Base-by-base conservation (phyloP, 495 filamentous ascomycete genomes). In the Lasiosphaeriaceae sp. region DNA sequence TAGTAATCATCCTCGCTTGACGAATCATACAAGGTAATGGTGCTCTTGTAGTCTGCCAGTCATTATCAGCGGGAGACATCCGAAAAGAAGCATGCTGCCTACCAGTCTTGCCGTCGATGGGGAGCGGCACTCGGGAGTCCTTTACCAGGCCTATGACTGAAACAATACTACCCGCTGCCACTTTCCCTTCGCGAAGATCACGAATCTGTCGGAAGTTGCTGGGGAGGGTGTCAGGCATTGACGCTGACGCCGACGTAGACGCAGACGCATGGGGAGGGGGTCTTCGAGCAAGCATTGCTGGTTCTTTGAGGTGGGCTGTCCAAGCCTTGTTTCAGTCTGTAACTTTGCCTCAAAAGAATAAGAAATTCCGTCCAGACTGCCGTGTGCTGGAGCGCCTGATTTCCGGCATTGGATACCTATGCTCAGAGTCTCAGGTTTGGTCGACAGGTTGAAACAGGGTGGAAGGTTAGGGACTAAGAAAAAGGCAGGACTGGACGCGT, bases 131-230 rank as follows among this genome's bases (percentile, higher is more conserved):
- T 37, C 71, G 74, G 47, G 67, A 72, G 48, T 86, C 83, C 39
- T 66, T 77, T 1, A 81, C 70, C 20, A 82, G 46, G 23, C 80
- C 80, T 24, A 82, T 70, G 31, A 82, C 72, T 57, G 64, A 74
- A n/a, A 79, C 66, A 3, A 82, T 55, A 2, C 17, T 52, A 4
- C 72, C 71, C 3, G 54, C 14, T 1, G 22, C 49, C 2, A 47
- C 29, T 47, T 54, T 51, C 49, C 60, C 60, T 2, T 75, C 68
- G 14, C 71, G 54, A 37, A 76, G 62, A 31, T 69, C 63, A 11
- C 51, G 48, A 23, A 80, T 62, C 11, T 50, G 9, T 46, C 57
- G 55, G 71, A 73, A 12, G 64, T 53, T 1, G 62, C 24, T n/a
- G 75, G 75, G 24, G 73, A 64, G 44, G 24, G 26, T 9, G 26